Percentiles rank a stretch among this genome's conserved stretches.
Evolutionary conservation across 2,329 filamentous ascomycete genomes (phyloP).

Genomic region (Aspergillus luchuensis): DNA sequence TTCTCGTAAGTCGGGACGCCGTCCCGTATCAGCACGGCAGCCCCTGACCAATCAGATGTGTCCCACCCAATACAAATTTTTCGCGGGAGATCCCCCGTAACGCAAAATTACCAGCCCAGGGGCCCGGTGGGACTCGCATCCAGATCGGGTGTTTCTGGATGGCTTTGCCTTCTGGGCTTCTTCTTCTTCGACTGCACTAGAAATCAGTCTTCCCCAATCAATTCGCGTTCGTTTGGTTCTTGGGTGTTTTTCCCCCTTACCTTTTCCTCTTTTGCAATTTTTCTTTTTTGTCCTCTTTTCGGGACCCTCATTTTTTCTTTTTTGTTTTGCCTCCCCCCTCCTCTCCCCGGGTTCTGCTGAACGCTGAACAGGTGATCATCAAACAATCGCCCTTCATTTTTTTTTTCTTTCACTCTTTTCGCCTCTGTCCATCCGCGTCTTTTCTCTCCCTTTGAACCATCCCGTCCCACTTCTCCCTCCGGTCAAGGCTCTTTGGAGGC

Average conservation of each 20-base stretch:
- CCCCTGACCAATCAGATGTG: background rate
- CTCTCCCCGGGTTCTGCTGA: slow-evolving; percentile 13
- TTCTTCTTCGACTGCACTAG: slow-evolving; percentile 1
- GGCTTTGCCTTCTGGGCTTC: slow-evolving; percentile 5
- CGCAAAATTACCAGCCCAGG: background rate
- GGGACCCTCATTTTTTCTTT: slow-evolving; percentile 13
- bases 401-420: slow-evolving; percentile 12
- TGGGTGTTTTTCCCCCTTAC: slow-evolving; percentile 14
- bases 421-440: slow-evolving; percentile 8
- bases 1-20: slow-evolving; percentile 1
- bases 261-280: slow-evolving; percentile 8
- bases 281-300: slow-evolving; percentile 8
- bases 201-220: background rate
- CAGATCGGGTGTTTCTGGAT: slow-evolving; percentile 6
- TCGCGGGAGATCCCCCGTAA: slow-evolving; percentile 10
- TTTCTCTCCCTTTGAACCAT: slow-evolving; percentile 9
- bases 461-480: background rate
- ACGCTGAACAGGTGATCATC: slow-evolving; percentile 9
- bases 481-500: slow-evolving; percentile 10
- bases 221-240: background rate
- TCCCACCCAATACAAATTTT: slow-evolving; percentile 4
- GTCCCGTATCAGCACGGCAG: background rate
- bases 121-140: background rate
- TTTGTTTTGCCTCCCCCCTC: slow-evolving; percentile 13
- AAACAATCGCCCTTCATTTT: slow-evolving; percentile 12